Conservation (phyloP, 805 yeast species). For the Lipomyces mesembrius region DNA sequence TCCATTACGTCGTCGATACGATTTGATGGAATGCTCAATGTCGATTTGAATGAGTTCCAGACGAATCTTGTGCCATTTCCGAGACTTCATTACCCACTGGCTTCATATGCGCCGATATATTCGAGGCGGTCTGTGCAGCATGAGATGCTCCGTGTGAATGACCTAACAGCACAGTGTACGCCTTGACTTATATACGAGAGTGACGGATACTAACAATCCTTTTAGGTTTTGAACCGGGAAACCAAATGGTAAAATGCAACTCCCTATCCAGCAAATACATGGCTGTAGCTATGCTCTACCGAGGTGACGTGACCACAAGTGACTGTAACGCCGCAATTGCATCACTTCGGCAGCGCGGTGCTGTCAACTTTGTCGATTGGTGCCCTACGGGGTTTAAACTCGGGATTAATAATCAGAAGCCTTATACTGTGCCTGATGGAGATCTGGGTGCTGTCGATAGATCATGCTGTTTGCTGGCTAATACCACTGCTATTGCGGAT, state of each 20-base stretch:
- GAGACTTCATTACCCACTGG: slow-evolving; percentile 99
- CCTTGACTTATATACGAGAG: slow-evolving; percentile 94
- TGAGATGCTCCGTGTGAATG: slow-evolving; percentile 18
- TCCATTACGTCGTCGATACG: slow-evolving; percentile 97
- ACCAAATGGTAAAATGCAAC: slow-evolving; percentile 99
- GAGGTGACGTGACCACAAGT: slow-evolving; percentile 98
- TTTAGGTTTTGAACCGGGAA: slow-evolving; percentile 91
- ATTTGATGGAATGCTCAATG: slow-evolving; percentile 96
- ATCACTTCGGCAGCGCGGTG: slow-evolving; percentile 88
- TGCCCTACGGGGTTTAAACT: slow-evolving; percentile 99
- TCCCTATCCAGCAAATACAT: slow-evolving; percentile 96
- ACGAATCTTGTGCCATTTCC: slow-evolving; percentile 99
- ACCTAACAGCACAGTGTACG: slow-evolving; percentile 50
- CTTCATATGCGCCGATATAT: slow-evolving; percentile 94
- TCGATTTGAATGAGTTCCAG: slow-evolving; percentile 97
- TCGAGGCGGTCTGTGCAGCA: slow-evolving; percentile 58
- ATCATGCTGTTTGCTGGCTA: slow-evolving; percentile 97
- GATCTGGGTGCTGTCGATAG: slow-evolving; percentile 91
- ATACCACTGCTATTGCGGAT: slow-evolving; percentile 98
- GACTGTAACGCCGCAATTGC: slow-evolving; percentile 97
- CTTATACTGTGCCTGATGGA: slow-evolving; percentile 85
- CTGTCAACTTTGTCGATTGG: slow-evolving; percentile 98
- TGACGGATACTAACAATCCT: slow-evolving; percentile 88
- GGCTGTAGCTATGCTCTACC: slow-evolving; percentile 97
- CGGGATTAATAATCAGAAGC: slow-evolving; percentile 98